Conservation (phyloP, 2,329 filamentous ascomycete species). For the Botryosphaeria dothidea region DNA sequence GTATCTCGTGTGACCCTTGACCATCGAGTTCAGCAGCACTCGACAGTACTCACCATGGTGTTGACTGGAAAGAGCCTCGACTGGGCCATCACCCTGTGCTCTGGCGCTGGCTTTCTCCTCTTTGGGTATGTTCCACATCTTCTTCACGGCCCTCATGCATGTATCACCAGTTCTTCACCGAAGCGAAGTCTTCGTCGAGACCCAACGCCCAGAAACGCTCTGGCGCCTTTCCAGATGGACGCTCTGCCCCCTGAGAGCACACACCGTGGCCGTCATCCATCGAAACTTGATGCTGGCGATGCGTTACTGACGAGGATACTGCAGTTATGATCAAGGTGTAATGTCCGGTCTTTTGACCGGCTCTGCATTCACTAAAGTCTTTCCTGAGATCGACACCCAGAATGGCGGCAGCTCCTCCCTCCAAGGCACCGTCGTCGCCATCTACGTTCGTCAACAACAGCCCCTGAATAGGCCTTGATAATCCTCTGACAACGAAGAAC, state of each 20-base stretch:
- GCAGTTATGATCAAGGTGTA: slow-evolving; percentile 43
- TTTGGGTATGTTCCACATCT: slow-evolving; percentile 2
- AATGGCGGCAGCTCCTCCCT: slow-evolving; percentile 47
- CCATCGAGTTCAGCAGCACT: background rate
- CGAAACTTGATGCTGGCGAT: background rate
- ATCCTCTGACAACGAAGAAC: background rate
- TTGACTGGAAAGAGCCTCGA: slow-evolving; percentile 18
- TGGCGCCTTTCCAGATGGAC: background rate
- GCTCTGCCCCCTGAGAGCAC: background rate
- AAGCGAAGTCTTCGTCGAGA: background rate
- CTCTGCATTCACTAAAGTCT: slow-evolving; percentile 26
- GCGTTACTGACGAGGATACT: slow-evolving; percentile 8
- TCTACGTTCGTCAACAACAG: slow-evolving; percentile 45
- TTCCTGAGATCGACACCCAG: slow-evolving; percentile 21
- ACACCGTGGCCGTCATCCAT: background rate
- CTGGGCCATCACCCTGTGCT: slow-evolving; percentile 17
- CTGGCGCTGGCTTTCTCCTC: slow-evolving; percentile 17
- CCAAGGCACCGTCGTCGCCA: slow-evolving; percentile 57
- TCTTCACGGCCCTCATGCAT: background rate
- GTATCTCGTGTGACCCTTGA: background rate
- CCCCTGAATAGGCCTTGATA: background rate
- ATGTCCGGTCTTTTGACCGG: slow-evolving; percentile 37
- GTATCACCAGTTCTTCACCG: background rate
- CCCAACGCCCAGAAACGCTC: too few species aligned
- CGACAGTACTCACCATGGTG: background rate